Evolutionary conservation across 2,329 filamentous ascomycete genomes (phyloP).

Genomic region (Cryphonectria parasitica): DNA sequence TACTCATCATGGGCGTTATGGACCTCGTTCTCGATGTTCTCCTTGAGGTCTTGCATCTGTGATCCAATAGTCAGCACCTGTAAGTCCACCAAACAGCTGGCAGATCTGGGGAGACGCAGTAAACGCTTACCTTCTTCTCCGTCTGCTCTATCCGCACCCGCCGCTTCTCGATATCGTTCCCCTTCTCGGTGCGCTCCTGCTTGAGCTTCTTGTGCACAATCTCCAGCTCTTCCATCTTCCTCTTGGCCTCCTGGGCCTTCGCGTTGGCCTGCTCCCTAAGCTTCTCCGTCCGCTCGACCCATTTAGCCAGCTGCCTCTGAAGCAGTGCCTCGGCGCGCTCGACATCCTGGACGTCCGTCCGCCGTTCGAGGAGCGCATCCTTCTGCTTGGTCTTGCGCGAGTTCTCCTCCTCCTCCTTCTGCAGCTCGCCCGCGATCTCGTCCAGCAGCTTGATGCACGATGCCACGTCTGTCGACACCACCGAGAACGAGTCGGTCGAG

Average conservation of each 20-base stretch:
- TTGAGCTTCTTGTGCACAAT: conserved; percentile 78
- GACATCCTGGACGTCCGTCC: conserved; percentile 88
- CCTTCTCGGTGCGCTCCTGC: conserved; percentile 84
- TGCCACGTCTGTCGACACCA: conserved; percentile 83
- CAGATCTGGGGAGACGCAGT: conserved; percentile 2
- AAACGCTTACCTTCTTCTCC: conserved; percentile 83
- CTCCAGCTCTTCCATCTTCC: conserved; percentile 88
- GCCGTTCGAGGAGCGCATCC: conserved; percentile 84
- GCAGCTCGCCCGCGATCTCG: conserved; percentile 81
- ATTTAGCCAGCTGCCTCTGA: conserved; percentile 81
- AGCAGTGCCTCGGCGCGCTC: conserved; percentile 85
- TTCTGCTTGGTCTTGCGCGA: conserved; percentile 78
- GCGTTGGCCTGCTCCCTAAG: conserved; percentile 78
- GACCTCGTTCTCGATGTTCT: conserved; percentile 95
- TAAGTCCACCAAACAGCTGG: not conserved
- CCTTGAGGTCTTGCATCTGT: conserved; percentile 96
- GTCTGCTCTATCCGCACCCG: conserved; percentile 96
- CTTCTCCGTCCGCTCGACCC: conserved; percentile 84
- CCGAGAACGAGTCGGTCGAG: conserved; percentile 83
- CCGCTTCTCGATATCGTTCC: conserved; percentile 87
- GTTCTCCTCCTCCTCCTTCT: conserved; percentile 90
- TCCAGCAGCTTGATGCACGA: conserved; percentile 88
- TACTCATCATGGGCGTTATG: conserved; percentile 91
- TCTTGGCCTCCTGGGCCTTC: conserved; percentile 80
- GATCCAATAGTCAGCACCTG: conserved; percentile 31